Evolutionary conservation across 495 filamentous ascomycete species (phyloP), one percentile per base, ranked within the genome.

Genomic region (Tuber aestivum): DNA sequence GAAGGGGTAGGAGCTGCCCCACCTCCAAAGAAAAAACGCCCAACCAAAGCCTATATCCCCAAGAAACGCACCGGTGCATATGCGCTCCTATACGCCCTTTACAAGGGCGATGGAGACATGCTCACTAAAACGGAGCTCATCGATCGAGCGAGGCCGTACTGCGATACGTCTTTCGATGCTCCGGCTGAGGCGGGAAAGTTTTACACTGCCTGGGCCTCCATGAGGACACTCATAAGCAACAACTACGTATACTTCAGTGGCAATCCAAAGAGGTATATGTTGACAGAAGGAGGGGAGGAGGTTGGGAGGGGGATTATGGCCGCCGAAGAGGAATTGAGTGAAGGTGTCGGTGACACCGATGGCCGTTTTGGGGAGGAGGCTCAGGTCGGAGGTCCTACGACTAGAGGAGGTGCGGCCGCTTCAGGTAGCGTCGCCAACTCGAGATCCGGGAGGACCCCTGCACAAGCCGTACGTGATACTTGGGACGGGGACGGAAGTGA

Each of bases 131-230:
- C 86, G 18, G 86, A 92, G 73, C 81, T 93, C 32, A 91, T 94
- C 65, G 90, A 90, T 72, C 85, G 85, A 6, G 93, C 93, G 20
- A 91, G 95, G 80, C 88, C 88, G 32, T 86, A 91, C 83, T 94
- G 91, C 78, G 92, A 94, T 82, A 84, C 90, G 8, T 94, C 92
- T 0, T 94, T 94, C 80, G 91, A 89, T 0, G 89, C 88, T 1
- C 91, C 92, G 9, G 84, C 85, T 16, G 90, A 94, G 71, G 85
- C 91, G 4, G 90, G 85, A 8, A 92, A 89, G 78, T 92, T 87
- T 81, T 93, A 93, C 78, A 95, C 92, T 3, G 93, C 93, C 0
- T 96, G 93, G 93, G 91, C 87, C 80, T 93, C 92, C 0, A 96
- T 96, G 89, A 94, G 93, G 79, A 92, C 90, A 0, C 85, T 95